These are phyloP conservation scores for Coemansia sp. DNA, from an alignment of 192 early-diverging fungal genomes.

Conservation along the genomic window DNA sequence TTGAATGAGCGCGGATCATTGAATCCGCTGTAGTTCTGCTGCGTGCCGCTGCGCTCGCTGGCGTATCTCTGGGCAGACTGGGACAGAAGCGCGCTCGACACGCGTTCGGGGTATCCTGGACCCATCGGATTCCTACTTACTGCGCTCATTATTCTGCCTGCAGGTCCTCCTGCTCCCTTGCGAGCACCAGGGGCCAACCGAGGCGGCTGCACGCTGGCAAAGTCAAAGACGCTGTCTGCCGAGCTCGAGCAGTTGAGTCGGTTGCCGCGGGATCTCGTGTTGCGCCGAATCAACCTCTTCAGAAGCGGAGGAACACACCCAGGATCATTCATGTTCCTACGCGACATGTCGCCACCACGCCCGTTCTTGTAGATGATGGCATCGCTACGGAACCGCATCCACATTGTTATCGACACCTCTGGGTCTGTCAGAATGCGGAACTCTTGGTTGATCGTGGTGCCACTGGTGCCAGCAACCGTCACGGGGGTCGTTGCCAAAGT, in stretches of 20 bases:
- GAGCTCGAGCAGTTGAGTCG: conserved; percentile 26
- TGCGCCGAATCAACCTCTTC: conserved; percentile 49
- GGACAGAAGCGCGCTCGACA: conserved; percentile 23
- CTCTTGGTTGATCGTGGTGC: conserved; percentile 52
- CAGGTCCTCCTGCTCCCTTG: not conserved
- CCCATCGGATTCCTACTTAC: conserved; percentile 5
- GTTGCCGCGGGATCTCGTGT: conserved; percentile 42
- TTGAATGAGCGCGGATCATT: conserved; percentile 46
- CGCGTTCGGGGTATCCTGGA: conserved; percentile 23
- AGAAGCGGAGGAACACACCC: conserved; percentile 46
- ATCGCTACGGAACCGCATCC: conserved; percentile 55
- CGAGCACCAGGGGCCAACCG: conserved; percentile 24
- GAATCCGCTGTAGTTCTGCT: conserved; percentile 14
- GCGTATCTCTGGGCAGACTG: conserved; percentile 1
- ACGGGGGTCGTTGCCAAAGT: conserved; percentile 52
- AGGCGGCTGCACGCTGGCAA: conserved; percentile 10
- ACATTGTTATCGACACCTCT: conserved; percentile 52
- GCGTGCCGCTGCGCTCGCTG: conserved; percentile 14
- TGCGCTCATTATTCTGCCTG: not conserved
- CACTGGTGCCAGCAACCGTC: conserved; percentile 13
- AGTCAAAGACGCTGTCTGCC: conserved; percentile 52
- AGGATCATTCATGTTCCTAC: conserved; percentile 4
- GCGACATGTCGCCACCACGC: not conserved
- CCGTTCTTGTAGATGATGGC: conserved; percentile 37
- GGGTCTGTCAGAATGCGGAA: conserved; percentile 54